These are phyloP conservation scores for Ceratocystis colombiana DNA, from an alignment of 2,329 filamentous ascomycete genomes.

Conservation along the genomic window DNA sequence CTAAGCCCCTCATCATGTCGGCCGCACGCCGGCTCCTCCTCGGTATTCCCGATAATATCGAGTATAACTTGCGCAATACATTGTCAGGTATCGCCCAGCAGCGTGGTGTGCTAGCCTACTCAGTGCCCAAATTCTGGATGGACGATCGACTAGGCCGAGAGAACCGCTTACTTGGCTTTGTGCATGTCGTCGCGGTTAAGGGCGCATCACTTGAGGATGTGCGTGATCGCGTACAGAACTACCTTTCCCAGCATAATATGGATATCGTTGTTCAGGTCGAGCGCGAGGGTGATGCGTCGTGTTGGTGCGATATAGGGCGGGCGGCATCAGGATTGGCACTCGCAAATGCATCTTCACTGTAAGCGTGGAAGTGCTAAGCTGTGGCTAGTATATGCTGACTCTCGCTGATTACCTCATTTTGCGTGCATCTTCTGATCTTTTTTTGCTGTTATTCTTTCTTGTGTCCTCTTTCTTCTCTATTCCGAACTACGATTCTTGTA, in stretches of 20 bases:
- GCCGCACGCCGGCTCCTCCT: slow-evolving; percentile 75
- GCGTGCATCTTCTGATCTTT: background rate
- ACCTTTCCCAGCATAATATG: slow-evolving; percentile 60
- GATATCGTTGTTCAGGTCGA: slow-evolving; percentile 84
- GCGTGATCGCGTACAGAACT: slow-evolving; percentile 61
- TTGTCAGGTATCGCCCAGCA: slow-evolving; percentile 73
- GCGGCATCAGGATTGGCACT: background rate
- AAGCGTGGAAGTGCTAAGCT: no score
- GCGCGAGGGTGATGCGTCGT: slow-evolving; percentile 60
- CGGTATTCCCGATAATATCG: slow-evolving; percentile 70
- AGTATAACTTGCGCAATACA: slow-evolving; percentile 79
- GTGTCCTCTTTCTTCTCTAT: background rate
- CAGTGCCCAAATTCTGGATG: slow-evolving; percentile 85
- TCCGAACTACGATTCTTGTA: slow-evolving; percentile 7
- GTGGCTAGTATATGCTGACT: background rate
- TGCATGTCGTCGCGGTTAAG: slow-evolving; percentile 70
- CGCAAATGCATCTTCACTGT: background rate
- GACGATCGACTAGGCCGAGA: slow-evolving; percentile 48
- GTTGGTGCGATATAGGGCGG: slow-evolving; percentile 47
- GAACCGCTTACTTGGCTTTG: slow-evolving; percentile 63
- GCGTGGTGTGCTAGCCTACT: slow-evolving; percentile 74
- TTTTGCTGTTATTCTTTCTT: background rate
- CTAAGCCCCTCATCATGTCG: slow-evolving; percentile 74
- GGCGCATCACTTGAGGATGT: slow-evolving; percentile 73
- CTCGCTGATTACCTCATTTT: background rate